These are phyloP conservation scores for Hymenoscyphus fructigenus DNA, from an alignment of 2,329 filamentous ascomycete genomes.

Conservation along the genomic window DNA sequence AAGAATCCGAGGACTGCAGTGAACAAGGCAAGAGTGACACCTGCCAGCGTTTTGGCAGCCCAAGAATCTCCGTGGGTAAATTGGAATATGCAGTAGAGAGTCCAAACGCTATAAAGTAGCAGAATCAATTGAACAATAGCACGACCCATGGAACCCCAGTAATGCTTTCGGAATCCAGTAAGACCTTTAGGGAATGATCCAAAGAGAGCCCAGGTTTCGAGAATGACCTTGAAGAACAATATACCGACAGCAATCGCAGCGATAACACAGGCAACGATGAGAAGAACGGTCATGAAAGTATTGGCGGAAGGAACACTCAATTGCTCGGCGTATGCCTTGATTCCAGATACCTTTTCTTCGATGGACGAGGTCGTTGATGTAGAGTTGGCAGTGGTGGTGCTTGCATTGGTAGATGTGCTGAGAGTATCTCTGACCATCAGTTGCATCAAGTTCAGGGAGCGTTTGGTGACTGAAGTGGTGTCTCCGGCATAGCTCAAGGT, in stretches of 20 bases:
- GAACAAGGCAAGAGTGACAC: slow-evolving; percentile 75
- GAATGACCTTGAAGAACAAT: slow-evolving; percentile 83
- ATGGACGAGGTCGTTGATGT: slow-evolving; percentile 36
- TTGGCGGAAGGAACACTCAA: slow-evolving; percentile 83
- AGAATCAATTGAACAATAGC: slow-evolving; percentile 88
- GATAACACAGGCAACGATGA: slow-evolving; percentile 85
- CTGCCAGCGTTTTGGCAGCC: slow-evolving; percentile 84
- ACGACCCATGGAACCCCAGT: slow-evolving; percentile 89
- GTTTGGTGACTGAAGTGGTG: slow-evolving; percentile 53
- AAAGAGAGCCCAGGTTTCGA: slow-evolving; percentile 89
- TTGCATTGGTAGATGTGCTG: slow-evolving; percentile 45
- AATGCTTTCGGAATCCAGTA: slow-evolving; percentile 85
- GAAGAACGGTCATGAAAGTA: slow-evolving; percentile 92
- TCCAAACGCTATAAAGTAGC: slow-evolving; percentile 91
- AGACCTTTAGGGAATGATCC: slow-evolving; percentile 80
- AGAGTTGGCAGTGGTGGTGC: slow-evolving; percentile 23
- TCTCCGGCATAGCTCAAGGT: slow-evolving; percentile 71
- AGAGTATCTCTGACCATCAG: slow-evolving; percentile 56
- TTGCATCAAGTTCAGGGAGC: slow-evolving; percentile 49
- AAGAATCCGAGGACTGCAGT: slow-evolving; percentile 82
- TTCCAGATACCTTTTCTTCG: slow-evolving; percentile 63
- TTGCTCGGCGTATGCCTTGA: slow-evolving; percentile 80
- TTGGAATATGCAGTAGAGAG: slow-evolving; percentile 93
- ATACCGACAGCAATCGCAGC: slow-evolving; percentile 82
- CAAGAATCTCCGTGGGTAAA: slow-evolving; percentile 93